phyloP scores from a whole-genome alignment of 2,329 filamentous ascomycete species.

The Xylariaceae sp. region DNA sequence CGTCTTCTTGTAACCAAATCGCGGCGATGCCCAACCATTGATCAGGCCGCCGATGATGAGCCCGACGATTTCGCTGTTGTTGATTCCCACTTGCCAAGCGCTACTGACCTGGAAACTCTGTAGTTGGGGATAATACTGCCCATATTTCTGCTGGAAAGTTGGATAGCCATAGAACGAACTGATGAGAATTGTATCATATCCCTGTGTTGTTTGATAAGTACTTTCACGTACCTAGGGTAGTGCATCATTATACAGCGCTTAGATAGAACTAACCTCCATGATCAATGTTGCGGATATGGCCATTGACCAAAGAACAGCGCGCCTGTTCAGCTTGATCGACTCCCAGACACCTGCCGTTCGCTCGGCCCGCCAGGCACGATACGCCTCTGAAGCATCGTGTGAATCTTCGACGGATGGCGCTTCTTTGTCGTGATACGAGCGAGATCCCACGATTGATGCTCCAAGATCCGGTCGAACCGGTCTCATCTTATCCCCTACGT shows the following conservation, averaged over 20 bases:
- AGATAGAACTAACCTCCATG: not conserved
- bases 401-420: not conserved
- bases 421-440: not conserved
- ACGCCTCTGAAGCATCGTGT: not conserved
- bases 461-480: not conserved
- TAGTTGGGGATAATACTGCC: not conserved
- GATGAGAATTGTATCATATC: not conserved
- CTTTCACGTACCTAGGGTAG: not conserved
- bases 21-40: conserved; percentile 37
- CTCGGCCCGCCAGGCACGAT: not conserved
- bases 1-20: conserved; percentile 33
- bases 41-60: conserved; percentile 39
- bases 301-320: conserved; percentile 4
- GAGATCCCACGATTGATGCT: not conserved
- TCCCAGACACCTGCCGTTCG: not conserved
- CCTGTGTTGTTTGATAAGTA: not conserved
- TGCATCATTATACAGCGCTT: not conserved
- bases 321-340: not conserved
- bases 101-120: conserved; percentile 35
- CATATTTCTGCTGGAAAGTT: conserved; percentile 1
- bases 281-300: not conserved
- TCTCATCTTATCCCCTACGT: not conserved
- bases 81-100: conserved; percentile 41
- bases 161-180: not conserved
- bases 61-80: conserved; percentile 37